Evolutionary conservation across 139 green algal species (phyloP), one percentile per base, ranked within the genome.

Genomic region (Tetraselmis chui): DNA sequence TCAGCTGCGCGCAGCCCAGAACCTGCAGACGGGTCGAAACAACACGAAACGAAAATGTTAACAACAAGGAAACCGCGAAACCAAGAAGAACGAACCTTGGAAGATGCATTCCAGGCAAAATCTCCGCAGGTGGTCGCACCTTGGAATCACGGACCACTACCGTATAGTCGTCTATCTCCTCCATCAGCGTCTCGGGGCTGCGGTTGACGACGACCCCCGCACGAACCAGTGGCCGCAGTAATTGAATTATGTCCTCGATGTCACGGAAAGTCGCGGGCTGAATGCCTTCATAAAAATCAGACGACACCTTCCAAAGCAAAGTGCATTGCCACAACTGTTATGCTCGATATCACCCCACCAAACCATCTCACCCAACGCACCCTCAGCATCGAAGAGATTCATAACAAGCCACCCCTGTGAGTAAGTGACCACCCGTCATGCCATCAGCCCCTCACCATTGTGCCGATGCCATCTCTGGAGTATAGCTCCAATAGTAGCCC

Each of bases 401-500:
- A 75, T 75, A 23, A n/a, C 23, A n/a, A 23, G 23, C 23, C 59
- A 75, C 23, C 23, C 23, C 59, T 75, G 59, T 75, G 59, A n/a
- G 23, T 75, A 23, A 23, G 23, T 23, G 23, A 75, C 59, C 59
- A 75, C 59, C 59, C 59, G 23, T n/a, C 23, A 75, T 23, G 23
- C 59, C 59, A 75, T 23, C 59, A 23, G 23, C 59, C 59, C 11
- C 74, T 77, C 74, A 29, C 74, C 95, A 98, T 98, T 76, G 88
- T 94, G 75, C 96, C 96, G 26, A 98, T 87, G 0, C 96, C 96
- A 83, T 99, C 96, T 2, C 94, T 83, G 11, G 93, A 96, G 91
- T 98, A 99, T 30, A 99, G 90, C 91, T 99, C 96, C 29, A 97
- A 87, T 85, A 98, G 88, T 77, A 97, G 82, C 22, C 91, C 30